phyloP scores from a whole-genome alignment of 768 basidiomycete species.

The Daedaleopsis sinensis region DNA sequence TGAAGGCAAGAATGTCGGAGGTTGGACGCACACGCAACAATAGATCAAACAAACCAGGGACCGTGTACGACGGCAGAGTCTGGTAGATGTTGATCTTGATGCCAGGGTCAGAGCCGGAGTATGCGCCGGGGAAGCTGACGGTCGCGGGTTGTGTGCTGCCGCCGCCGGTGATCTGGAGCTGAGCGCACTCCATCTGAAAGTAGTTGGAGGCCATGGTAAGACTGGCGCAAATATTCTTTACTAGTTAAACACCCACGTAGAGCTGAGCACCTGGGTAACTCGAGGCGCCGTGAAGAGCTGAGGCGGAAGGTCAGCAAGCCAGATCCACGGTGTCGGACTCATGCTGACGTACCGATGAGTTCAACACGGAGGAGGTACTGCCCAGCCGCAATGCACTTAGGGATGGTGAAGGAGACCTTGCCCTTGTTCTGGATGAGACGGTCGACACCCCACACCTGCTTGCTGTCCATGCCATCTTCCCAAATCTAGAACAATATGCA shows the following conservation, averaged over 20 bases:
- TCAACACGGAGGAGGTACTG: slow-evolving; percentile 54
- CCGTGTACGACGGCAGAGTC: slow-evolving; percentile 31
- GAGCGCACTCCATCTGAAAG: slow-evolving; percentile 40
- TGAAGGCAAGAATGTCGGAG: not conserved
- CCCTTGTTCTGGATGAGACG: slow-evolving; percentile 50
- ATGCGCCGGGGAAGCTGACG: slow-evolving; percentile 42
- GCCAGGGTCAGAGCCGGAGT: slow-evolving; percentile 38
- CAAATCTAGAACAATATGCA: slow-evolving; percentile 39
- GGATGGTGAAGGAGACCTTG: slow-evolving; percentile 51
- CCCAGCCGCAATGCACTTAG: slow-evolving; percentile 47
- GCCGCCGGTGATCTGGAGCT: slow-evolving; percentile 40
- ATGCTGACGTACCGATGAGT: slow-evolving; percentile 46
- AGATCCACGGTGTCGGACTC: no score
- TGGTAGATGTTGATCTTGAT: slow-evolving; percentile 38
- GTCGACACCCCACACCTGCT: slow-evolving; percentile 49
- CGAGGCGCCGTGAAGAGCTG: slow-evolving; percentile 48
- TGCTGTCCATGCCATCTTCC: slow-evolving; percentile 43
- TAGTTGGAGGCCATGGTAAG: not conserved
- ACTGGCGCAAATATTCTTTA: not conserved
- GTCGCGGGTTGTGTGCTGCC: slow-evolving; percentile 34
- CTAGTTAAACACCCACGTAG: slow-evolving; percentile 37
- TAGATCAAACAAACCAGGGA: slow-evolving; percentile 24
- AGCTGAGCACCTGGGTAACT: slow-evolving; percentile 60
- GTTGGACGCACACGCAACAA: not conserved
- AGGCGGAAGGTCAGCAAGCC: not conserved